Evolutionary conservation across 805 yeast species (phyloP).

Genomic region (Monosporozyma aquatica): DNA sequence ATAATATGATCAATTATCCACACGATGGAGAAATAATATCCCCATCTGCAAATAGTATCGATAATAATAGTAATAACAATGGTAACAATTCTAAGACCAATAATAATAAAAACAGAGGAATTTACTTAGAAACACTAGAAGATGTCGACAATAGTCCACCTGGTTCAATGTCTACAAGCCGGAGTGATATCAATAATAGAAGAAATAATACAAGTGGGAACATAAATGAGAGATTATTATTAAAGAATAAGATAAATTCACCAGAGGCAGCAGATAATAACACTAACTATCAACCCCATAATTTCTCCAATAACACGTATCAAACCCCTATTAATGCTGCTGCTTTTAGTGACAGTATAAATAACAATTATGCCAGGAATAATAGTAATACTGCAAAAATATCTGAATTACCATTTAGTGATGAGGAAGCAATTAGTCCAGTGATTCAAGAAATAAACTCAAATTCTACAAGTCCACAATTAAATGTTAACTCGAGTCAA

Average conservation of each 20-base stretch:
- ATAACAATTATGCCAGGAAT: not conserved
- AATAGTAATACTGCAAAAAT: constrained; percentile 9
- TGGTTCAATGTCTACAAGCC: not conserved
- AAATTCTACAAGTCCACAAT: not conserved
- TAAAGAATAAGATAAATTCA: constrained; percentile 21
- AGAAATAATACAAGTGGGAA: not conserved
- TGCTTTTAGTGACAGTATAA: not conserved
- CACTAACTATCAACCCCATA: constrained; percentile 3
- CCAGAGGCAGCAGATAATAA: not conserved
- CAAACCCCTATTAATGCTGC: not conserved
- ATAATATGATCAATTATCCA: constrained; percentile 3
- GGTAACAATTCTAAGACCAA: no score
- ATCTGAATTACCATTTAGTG: constrained; percentile 22
- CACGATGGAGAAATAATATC: not conserved
- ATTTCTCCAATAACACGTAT: not conserved
- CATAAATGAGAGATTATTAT: constrained; percentile 11
- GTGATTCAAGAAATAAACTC: not conserved
- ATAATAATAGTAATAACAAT: no score
- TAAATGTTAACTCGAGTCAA: not conserved
- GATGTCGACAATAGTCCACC: constrained; percentile 4
- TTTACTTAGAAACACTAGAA: constrained; percentile 3
- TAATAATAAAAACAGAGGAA: not conserved
- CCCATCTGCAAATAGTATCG: not conserved
- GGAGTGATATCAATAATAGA: not conserved
- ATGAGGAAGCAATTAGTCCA: constrained; percentile 8